Percentiles rank a stretch among this genome's conserved stretches.
phyloP scores from a whole-genome alignment of 2,329 filamentous ascomycete genomes.

The Apiospora pterosperma region DNA sequence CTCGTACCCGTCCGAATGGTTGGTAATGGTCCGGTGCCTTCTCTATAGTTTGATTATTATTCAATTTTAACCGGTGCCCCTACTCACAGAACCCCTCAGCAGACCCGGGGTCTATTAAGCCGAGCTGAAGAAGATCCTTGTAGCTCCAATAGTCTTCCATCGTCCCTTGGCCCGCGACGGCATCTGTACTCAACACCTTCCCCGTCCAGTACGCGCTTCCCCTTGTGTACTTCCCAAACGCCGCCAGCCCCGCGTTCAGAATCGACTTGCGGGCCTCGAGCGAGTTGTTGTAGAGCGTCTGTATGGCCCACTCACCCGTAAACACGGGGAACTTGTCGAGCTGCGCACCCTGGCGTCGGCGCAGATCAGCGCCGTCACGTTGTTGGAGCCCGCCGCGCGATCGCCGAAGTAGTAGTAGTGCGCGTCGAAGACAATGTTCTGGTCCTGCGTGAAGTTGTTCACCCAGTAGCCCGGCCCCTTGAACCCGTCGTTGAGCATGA shows the following conservation, averaged over 20 bases:
- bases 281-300: background rate
- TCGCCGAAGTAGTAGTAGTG: slow-evolving; percentile 3
- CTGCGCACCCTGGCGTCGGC: background rate
- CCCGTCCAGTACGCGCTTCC: slow-evolving; percentile 4
- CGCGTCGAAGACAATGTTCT: slow-evolving; percentile 2
- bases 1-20: no score
- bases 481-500: background rate
- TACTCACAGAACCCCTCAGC: background rate
- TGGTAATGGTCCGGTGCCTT: no score
- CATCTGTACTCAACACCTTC: background rate
- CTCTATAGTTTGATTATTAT: no score
- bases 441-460: background rate
- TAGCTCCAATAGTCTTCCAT: background rate
- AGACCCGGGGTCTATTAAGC: background rate
- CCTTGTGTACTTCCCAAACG: background rate
- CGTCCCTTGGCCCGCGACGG: background rate
- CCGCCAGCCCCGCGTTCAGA: background rate
- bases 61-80: no score
- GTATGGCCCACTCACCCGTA: background rate
- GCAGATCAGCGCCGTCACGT: background rate
- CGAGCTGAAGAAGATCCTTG: background rate
- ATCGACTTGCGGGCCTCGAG: background rate
- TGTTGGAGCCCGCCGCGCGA: background rate
- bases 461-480: background rate
- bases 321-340: background rate